Percentiles rank a stretch among this genome's conserved stretches.
Conservation (phyloP, 192 early-diverging fungal species). For the Coemansia sp. region DNA sequence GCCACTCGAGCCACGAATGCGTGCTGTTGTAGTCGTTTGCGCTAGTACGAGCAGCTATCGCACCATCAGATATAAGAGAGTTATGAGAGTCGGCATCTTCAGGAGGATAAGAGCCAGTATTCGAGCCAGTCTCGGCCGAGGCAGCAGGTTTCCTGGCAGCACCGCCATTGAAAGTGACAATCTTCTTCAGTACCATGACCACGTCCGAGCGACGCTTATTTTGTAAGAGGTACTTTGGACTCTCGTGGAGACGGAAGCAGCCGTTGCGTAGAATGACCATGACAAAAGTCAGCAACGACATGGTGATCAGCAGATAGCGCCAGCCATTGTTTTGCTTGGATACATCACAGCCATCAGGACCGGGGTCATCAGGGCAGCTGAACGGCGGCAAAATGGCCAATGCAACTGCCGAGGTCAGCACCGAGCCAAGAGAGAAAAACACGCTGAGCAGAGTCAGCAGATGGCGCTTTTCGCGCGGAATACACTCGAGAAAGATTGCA, state of each 20-base stretch:
- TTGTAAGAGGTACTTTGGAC: slow-evolving; percentile 75
- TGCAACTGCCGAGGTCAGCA: slow-evolving; percentile 65
- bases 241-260: slow-evolving; percentile 71
- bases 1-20: slow-evolving; percentile 51
- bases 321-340: slow-evolving; percentile 71
- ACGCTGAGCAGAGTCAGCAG: slow-evolving; percentile 80
- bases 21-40: slow-evolving; percentile 12
- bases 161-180: slow-evolving; percentile 64
- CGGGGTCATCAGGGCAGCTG: slow-evolving; percentile 61
- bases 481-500: slow-evolving; percentile 81
- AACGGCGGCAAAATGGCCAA: slow-evolving; percentile 64
- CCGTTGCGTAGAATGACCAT: slow-evolving; percentile 73
- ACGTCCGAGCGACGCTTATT: slow-evolving; percentile 64
- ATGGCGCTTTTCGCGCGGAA: slow-evolving; percentile 74
- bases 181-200: slow-evolving; percentile 63
- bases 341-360: slow-evolving; percentile 52
- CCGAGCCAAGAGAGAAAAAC: slow-evolving; percentile 81
- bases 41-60: not conserved
- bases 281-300: slow-evolving; percentile 60
- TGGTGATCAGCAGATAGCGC: slow-evolving; percentile 69
- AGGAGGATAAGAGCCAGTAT: not conserved
- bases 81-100: slow-evolving; percentile 3
- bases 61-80: slow-evolving; percentile 8
- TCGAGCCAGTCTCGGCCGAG: not conserved
- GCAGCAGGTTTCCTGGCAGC: slow-evolving; percentile 13